phyloP scores from a whole-genome alignment of 2,329 filamentous ascomycete genomes.

The Neonectria sp. region DNA sequence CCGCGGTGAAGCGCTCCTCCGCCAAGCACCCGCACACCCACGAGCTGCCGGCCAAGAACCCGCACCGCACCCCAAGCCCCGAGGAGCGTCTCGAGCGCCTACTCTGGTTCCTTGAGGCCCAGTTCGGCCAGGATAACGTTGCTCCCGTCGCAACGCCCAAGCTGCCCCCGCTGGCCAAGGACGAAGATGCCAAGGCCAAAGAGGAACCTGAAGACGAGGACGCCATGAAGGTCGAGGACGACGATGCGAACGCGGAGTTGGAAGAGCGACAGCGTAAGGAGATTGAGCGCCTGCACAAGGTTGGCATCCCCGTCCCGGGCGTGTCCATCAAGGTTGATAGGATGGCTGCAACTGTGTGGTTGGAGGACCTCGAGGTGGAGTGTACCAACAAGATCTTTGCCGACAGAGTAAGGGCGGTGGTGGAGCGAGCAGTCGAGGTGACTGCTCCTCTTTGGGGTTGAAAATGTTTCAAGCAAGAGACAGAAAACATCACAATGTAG shows the following conservation, averaged over 20 bases:
- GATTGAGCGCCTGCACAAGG: constrained; percentile 82
- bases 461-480: constrained; percentile 20
- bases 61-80: constrained; percentile 79
- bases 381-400: constrained; percentile 83
- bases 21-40: constrained; percentile 53
- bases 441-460: constrained; percentile 80
- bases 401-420: constrained; percentile 89
- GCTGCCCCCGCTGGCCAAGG: constrained; percentile 59
- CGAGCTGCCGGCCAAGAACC: constrained; percentile 72
- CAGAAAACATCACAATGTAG: constrained; percentile 5
- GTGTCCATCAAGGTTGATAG: constrained; percentile 91
- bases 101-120: constrained; percentile 96
- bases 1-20: constrained; percentile 83
- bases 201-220: constrained; percentile 57
- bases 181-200: constrained; percentile 52
- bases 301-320: constrained; percentile 93
- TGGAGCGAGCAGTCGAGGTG: constrained; percentile 91
- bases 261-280: constrained; percentile 76
- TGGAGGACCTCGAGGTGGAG: constrained; percentile 93
- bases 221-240: constrained; percentile 52
- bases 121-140: constrained; percentile 90
- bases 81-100: constrained; percentile 87
- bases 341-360: constrained; percentile 89
- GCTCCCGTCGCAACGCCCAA: constrained; percentile 80
- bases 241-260: constrained; percentile 59